Conservation (phyloP, 75 land plant genomes). For the Azolla pinnata region DNA sequence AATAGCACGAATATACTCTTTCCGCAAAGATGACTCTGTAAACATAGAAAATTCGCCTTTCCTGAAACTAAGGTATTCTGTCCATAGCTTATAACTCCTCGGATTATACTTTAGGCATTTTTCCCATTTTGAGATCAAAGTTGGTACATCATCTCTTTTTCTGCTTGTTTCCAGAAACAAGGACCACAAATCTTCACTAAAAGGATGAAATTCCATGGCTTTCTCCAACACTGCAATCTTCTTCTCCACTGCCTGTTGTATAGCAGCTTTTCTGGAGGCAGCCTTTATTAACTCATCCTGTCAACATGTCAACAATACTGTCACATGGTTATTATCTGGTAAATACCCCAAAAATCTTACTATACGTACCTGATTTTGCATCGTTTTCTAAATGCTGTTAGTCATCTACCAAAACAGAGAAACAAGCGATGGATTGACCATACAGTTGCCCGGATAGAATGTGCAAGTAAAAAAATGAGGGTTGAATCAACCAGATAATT, state of each 20-base stretch:
- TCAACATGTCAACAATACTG: no score
- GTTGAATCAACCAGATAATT: no score
- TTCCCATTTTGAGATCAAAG: constrained; percentile 65
- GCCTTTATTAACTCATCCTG: constrained; percentile 66
- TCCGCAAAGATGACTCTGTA: constrained; percentile 68
- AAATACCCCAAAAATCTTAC: no score
- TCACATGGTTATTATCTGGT: no score
- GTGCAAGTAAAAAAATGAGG: no score
- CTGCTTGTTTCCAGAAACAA: constrained; percentile 62
- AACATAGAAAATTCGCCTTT: constrained; percentile 78
- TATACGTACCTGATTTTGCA: no score
- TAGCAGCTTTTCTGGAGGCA: constrained; percentile 67
- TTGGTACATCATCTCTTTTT: constrained; percentile 42
- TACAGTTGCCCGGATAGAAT: no score
- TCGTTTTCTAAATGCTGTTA: no score
- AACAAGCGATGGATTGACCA: no score
- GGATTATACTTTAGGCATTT: constrained; percentile 44
- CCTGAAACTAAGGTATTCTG: constrained; percentile 50
- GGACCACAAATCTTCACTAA: constrained; percentile 64
- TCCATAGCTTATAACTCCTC: constrained; percentile 73
- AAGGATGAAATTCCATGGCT: constrained; percentile 78
- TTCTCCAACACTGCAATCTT: constrained; percentile 87
- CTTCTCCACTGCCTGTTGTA: constrained; percentile 81
- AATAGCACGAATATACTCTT: constrained; percentile 63
- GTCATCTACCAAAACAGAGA: no score